Conservation (phyloP, 2,329 filamentous ascomycete species). For the Colletotrichum brevisporum region DNA sequence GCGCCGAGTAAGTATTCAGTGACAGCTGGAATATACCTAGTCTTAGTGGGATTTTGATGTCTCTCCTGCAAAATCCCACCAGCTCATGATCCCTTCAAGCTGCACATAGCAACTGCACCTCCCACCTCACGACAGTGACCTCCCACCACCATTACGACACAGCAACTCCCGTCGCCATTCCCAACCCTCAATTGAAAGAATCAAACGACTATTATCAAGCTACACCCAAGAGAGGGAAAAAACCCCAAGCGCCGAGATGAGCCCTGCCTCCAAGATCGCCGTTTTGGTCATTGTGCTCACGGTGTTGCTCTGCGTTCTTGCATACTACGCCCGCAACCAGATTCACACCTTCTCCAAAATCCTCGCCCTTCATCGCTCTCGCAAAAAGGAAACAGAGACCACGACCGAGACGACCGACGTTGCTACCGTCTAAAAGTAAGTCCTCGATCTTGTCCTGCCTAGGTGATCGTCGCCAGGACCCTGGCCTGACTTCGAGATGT, state of each 20-base stretch:
- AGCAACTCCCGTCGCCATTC: no score
- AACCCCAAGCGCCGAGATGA: slow-evolving; percentile 42
- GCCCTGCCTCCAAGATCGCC: slow-evolving; percentile 49
- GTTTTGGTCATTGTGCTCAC: slow-evolving; percentile 51
- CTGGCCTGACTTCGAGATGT: slow-evolving; percentile 25
- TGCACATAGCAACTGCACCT: no score
- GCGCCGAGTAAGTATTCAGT: no score
- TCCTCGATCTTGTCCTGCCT: background rate
- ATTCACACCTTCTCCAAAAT: slow-evolving; percentile 48
- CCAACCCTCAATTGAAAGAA: background rate
- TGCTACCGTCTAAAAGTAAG: no score
- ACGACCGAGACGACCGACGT: background rate
- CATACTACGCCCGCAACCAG: slow-evolving; percentile 48
- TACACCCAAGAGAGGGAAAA: background rate
- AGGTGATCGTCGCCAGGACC: background rate
- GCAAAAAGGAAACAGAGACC: slow-evolving; percentile 12
- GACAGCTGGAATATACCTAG: no score
- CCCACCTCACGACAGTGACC: no score
- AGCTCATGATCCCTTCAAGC: no score
- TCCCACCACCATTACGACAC: no score
- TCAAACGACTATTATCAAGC: background rate
- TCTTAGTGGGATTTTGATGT: no score
- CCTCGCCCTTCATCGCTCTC: slow-evolving; percentile 27
- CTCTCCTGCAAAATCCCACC: no score
- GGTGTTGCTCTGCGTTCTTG: slow-evolving; percentile 46